Conservation (phyloP, 2,329 filamentous ascomycete species). For the Onygenales sp. region DNA sequence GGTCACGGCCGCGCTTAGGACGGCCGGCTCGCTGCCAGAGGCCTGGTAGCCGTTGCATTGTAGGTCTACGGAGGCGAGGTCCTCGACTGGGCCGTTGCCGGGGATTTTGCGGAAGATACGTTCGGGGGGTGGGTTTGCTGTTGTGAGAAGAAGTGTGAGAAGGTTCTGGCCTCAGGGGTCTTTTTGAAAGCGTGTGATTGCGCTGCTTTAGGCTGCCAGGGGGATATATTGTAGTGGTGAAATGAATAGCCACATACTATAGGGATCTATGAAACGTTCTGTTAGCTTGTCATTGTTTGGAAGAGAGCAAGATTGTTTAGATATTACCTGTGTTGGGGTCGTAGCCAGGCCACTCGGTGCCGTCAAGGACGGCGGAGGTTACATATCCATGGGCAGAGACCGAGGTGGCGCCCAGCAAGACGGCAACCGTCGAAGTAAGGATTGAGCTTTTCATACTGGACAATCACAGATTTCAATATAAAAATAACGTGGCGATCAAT, state of each 20-base stretch:
- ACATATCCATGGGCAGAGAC: constrained; percentile 40
- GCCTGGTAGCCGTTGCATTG: constrained; percentile 40
- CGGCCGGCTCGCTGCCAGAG: constrained; percentile 42
- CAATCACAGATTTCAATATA: neutral
- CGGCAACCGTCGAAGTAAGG: neutral
- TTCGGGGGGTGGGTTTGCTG: constrained; percentile 26
- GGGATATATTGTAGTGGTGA: neutral
- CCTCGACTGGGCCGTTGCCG: constrained; percentile 49
- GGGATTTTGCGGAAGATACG: constrained; percentile 50
- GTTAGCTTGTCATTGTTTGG: constrained; percentile 6
- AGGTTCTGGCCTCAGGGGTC: neutral
- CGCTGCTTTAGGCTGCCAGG: constrained; percentile 30
- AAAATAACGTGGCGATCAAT: no score
- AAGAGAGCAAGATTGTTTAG: constrained; percentile 9
- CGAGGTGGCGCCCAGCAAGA: constrained; percentile 11
- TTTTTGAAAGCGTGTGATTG: neutral
- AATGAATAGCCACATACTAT: constrained; percentile 5
- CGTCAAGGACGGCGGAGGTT: constrained; percentile 36
- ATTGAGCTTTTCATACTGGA: neutral
- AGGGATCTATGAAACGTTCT: constrained; percentile 15
- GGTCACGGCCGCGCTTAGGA: constrained; percentile 43
- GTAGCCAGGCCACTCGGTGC: constrained; percentile 24
- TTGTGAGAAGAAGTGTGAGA: constrained; percentile 32
- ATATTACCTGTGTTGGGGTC: constrained; percentile 16
- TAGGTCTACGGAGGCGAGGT: constrained; percentile 44